Conservation (phyloP, 1,284 basidiomycete genomes). For the Cutaneotrichosporon cyanovorans region DNA sequence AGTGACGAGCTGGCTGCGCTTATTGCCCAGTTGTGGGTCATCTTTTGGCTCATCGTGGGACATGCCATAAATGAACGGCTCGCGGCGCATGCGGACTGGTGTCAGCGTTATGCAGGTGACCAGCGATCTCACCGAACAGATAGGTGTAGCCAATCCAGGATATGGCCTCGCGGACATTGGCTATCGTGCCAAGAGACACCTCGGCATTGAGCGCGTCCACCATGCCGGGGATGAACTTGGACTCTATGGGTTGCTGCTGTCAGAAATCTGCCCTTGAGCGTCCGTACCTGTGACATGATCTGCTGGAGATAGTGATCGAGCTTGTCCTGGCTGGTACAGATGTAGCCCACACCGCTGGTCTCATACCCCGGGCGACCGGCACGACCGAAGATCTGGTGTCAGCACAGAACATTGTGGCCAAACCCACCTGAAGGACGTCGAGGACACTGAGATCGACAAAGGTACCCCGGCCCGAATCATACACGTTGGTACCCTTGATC, state of each 20-base stretch:
- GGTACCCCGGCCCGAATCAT: conserved; percentile 77
- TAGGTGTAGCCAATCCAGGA: conserved; percentile 98
- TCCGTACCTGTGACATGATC: conserved; percentile 62
- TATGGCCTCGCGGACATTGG: conserved; percentile 77
- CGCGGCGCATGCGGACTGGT: conserved; percentile 80
- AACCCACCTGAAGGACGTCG: conserved; percentile 72
- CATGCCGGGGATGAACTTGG: conserved; percentile 84
- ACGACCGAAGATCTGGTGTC: conserved; percentile 73
- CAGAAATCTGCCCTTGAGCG: no score
- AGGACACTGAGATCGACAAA: conserved; percentile 92
- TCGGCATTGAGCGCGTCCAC: conserved; percentile 93
- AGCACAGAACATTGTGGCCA: neutral
- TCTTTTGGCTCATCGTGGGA: conserved; percentile 62
- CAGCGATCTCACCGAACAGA: conserved; percentile 60
- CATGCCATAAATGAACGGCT: conserved; percentile 88
- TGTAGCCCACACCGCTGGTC: conserved; percentile 91
- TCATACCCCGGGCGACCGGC: conserved; percentile 96
- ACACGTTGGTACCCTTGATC: conserved; percentile 97
- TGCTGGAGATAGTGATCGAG: conserved; percentile 85
- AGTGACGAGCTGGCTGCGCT: conserved; percentile 65
- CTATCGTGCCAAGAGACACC: conserved; percentile 88
- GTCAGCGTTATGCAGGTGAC: no score
- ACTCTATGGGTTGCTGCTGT: conserved; percentile 83
- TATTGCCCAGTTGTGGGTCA: conserved; percentile 70
- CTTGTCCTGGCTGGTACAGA: conserved; percentile 91